A percentile compares a stretch with the other conserved stretches of the same genome.
Evolutionary conservation across 805 yeast genomes (phyloP).

Genomic region (Wickerhamiella bombiphila): DNA sequence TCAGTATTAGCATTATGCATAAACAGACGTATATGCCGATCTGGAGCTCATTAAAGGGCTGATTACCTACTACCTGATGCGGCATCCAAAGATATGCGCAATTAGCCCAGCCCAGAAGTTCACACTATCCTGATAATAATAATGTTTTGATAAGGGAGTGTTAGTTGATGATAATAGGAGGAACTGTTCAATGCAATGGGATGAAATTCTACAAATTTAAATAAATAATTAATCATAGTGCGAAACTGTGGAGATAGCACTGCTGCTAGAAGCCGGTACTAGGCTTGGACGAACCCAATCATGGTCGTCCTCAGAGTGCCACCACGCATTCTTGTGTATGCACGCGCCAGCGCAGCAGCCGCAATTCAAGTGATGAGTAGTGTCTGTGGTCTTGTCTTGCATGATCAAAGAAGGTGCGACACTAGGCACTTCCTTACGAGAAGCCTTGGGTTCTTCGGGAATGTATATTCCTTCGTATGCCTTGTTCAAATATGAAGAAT

Average conservation of each 20-base stretch:
- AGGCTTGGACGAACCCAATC: slow-evolving; percentile 19
- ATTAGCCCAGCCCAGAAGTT: too few relatives aligned
- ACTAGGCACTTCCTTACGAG: slow-evolving; percentile 27
- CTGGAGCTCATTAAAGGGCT: too few relatives aligned
- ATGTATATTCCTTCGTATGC: slow-evolving; percentile 33
- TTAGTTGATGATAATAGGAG: too few relatives aligned
- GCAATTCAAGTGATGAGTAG: slow-evolving; percentile 29
- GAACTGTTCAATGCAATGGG: too few relatives aligned
- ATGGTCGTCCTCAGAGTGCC: slow-evolving; percentile 19
- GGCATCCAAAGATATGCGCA: too few relatives aligned
- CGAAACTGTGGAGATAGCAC: slow-evolving; percentile 10
- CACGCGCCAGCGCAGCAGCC: slow-evolving; percentile 31
- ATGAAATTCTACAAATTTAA: too few relatives aligned
- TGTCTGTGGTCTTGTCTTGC: slow-evolving; percentile 41
- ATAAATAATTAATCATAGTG: slow-evolving; percentile 6
- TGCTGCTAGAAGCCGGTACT: slow-evolving; percentile 13
- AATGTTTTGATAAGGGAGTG: too few relatives aligned
- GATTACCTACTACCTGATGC: too few relatives aligned
- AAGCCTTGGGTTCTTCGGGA: slow-evolving; percentile 25
- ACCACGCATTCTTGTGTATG: slow-evolving; percentile 27
- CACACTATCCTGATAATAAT: too few relatives aligned
- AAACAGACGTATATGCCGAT: too few relatives aligned
- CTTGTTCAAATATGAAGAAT: slow-evolving; percentile 27
- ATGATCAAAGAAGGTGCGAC: slow-evolving; percentile 46
- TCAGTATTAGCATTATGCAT: too few relatives aligned